These are phyloP conservation scores for Capsella bursapastoris DNA, from an alignment of 345 rosid genomes.

Conservation along the genomic window DNA sequence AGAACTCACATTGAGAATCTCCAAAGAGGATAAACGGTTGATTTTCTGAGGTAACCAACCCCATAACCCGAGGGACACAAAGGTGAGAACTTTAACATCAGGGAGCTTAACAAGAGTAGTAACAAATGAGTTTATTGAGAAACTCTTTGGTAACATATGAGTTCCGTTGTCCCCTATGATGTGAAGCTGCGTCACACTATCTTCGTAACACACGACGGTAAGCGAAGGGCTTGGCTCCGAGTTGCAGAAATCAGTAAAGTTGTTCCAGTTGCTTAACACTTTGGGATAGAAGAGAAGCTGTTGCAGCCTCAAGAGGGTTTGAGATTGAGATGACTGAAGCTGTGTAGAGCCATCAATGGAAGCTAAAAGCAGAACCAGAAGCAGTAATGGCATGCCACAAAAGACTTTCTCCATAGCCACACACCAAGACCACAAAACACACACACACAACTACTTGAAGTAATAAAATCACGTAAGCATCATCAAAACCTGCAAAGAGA, in stretches of 20 bases:
- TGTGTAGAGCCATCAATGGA: slow-evolving; percentile 59
- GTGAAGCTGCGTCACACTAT: slow-evolving; percentile 79
- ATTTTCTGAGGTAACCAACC: slow-evolving; percentile 81
- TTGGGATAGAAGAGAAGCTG: slow-evolving; percentile 67
- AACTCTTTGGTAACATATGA: slow-evolving; percentile 60
- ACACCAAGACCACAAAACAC: not conserved
- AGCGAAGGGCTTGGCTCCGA: slow-evolving; percentile 62
- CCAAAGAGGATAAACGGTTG: slow-evolving; percentile 64
- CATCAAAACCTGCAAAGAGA: slow-evolving; percentile 31
- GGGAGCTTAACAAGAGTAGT: slow-evolving; percentile 78
- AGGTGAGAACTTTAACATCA: slow-evolving; percentile 77
- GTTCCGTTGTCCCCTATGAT: slow-evolving; percentile 62
- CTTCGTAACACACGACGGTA: slow-evolving; percentile 86
- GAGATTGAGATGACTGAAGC: slow-evolving; percentile 73
- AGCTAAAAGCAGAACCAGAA: slow-evolving; percentile 48
- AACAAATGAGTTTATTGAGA: slow-evolving; percentile 78
- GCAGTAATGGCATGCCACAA: slow-evolving; percentile 43
- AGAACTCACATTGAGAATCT: slow-evolving; percentile 85
- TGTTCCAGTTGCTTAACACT: slow-evolving; percentile 72
- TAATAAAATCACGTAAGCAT: slow-evolving; percentile 28
- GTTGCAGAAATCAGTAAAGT: slow-evolving; percentile 79
- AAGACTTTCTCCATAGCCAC: slow-evolving; percentile 53
- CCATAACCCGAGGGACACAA: slow-evolving; percentile 91
- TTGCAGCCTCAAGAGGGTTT: slow-evolving; percentile 70
- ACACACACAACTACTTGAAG: slow-evolving; percentile 12